Base-by-base conservation (phyloP, 805 yeast species). In the Kluyveromyces lactis region DNA sequence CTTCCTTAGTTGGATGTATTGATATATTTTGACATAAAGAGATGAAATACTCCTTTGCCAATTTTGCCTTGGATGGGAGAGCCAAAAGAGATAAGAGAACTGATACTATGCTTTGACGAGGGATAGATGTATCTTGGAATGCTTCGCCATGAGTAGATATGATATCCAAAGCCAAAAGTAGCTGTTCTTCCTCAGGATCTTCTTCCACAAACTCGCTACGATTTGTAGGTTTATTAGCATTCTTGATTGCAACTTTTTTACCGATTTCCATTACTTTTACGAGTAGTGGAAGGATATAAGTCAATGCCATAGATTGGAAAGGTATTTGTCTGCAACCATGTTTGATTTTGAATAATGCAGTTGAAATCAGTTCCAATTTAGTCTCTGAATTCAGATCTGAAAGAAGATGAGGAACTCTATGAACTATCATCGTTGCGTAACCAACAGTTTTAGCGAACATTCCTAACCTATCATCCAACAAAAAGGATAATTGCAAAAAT, bases 151-250 rank as follows among this genome's bases (percentile, higher is more conserved):
- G 89, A 2, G 72, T 71, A 30, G 78, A 68, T 40, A 90, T 67
- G 30, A 87, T 77, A 52, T 85, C 94, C 50, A 89, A 60, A 0
- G 90, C 82, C 42, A 90, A 64, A 36, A 83, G 60, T 36, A 87
- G 65, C 50, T 85, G 90, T 56, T 87, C 97, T 58, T 89, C 96
- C 54, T 83, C 87, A n/a, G 79, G 79, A 49, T 79, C 86, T 56
- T 85, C 95, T 40, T 86, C 90, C 23, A 73, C 73, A 56, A 80
- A 83, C 50, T 85, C 94, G 2, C 79, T 66, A 23, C 78, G 80
- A 1, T 71, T 65, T 8, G 64, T 58, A 2, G 66, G 70, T 51
- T 76, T 79, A 33, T 67, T 68, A 2, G 79, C 66, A 50, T 73
- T 75, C 45, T 66, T 71, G 39, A 73, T 51, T 1, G 82, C 73